Base-by-base conservation (phyloP, 257 asterid genomes). In the Solanum arcanum region DNA sequence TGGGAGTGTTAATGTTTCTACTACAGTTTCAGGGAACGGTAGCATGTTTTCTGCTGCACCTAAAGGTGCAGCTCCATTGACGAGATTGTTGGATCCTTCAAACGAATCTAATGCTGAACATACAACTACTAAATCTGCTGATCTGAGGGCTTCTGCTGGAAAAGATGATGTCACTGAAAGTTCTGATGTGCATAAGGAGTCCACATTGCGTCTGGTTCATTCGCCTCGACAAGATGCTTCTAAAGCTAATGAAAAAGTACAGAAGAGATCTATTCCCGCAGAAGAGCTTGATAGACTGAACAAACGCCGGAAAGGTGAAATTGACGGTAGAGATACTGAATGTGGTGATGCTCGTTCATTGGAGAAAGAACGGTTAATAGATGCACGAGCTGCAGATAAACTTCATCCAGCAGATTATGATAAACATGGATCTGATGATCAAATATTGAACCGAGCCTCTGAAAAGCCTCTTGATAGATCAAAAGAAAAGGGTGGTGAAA, bases 221-320 rank as follows among this genome's bases (percentile, higher is more conserved):
- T 97, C 99, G 83, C 98, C 99, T 62, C 84, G 96, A 78, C 95
- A 91, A 89, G 99, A 96, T 81, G 66, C 94, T 66, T 82, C 92
- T 4, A 97, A 92, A 88, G 88, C 95, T 76, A 88, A 83, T 69
- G 99, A 95, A 83, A 95, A 94, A 92, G 91, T 91, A 75, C 98
- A 93, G 87, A 97, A 95, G 92, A 92, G 99, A 89, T 89, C 92
- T 74, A 96, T 98, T 88, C 97, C 99, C 52, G 91, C 94, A 64
- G 99, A 95, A 87, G 98, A 96, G 56, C 93, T 90, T n/a, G 98
- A 96, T 85, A 93, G 97, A 88, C 89, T 92, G 84, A 94, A 92
- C 89, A 97, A 97, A 91, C 98, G 98, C 39, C 94, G 98, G 23
- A 97, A 96, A 91, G 96, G 96, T 29, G 99, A 97, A 76, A 90